phyloP scores from a whole-genome alignment of 2,329 filamentous ascomycete species.

The Penicillium sp. region DNA sequence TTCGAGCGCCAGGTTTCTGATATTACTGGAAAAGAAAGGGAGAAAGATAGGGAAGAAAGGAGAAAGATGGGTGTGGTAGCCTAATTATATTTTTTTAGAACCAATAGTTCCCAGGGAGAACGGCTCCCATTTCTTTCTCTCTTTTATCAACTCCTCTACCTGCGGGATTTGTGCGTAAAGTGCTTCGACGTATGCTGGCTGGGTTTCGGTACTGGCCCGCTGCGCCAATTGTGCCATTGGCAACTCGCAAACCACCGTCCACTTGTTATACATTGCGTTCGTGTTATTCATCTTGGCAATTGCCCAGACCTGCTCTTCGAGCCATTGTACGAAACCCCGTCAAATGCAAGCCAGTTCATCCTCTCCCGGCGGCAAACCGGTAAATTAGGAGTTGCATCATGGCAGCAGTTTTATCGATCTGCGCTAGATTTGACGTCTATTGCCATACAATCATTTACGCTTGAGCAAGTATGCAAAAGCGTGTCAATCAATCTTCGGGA shows the following conservation, averaged over 20 bases:
- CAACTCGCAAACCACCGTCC: background rate
- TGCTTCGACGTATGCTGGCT: background rate
- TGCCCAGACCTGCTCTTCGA: background rate
- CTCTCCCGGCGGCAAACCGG: background rate
- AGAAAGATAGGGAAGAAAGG: background rate
- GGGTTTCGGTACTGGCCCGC: background rate
- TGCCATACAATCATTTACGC: background rate
- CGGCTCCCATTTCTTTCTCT: background rate
- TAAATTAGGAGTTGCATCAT: background rate
- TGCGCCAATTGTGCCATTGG: background rate
- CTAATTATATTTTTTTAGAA: background rate
- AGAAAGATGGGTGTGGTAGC: background rate
- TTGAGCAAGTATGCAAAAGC: background rate
- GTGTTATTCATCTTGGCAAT: background rate
- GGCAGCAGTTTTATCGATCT: background rate
- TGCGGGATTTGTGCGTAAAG: background rate
- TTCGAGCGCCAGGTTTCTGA: background rate
- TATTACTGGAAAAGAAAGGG: background rate
- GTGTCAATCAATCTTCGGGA: background rate
- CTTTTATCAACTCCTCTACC: background rate
- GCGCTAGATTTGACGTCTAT: background rate
- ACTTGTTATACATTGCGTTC: too few relatives aligned
- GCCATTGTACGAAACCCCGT: background rate
- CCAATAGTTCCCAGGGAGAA: fast-evolving
- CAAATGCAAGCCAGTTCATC: background rate